Evolutionary conservation across 345 rosid species (phyloP), one percentile per base, ranked within the genome.

Genomic region (Cochlearia excelsa): DNA sequence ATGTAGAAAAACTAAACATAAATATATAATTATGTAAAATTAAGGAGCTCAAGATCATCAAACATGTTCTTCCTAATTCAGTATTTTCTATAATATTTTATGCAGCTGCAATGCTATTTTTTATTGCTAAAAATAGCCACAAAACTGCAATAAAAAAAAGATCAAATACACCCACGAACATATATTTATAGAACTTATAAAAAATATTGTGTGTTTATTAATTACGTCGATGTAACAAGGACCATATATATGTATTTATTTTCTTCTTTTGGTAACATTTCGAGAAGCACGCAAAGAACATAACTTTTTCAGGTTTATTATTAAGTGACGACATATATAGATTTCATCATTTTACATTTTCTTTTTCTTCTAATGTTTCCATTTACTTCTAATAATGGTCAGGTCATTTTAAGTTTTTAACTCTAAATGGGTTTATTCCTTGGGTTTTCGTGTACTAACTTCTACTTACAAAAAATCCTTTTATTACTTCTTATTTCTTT

Each of bases 21-120:
- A 33, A 2, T 33, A 33, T 33, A 33, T 33, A 16, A 33, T 33
- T 33, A 33, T 33, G 35, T 33, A 33, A 33, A 33, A 33, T 2
- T 33, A 11, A 55, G 4, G 46, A 48, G 29, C 63, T 55, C 46
- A 49, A 9, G 33, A 69, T 62, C 47, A 69, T 62, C 47, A 62
- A 62, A 69, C 68, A 69, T 69, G 63, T 58, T 62, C 59, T 58
- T 56, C 74, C 64, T 43, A 56, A 62, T 62, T 56, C 64, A 63
- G 68, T 48, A 56, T 35, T 55, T 49, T 41, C 42, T 59, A 69
- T 69, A 48, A 62, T 62, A 29, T 42, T 62, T 54, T 31, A 49
- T 34, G 51, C 57, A 68, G 45, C 73, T 54, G 47, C 41, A 41
- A 27, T 61, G 61, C 61, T 46, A 52, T 10, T 68, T 30, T 39